Evolutionary conservation across 1,139 yeast genomes (phyloP), one percentile per base, ranked within the genome.

Genomic region (Suhomyces bolitotheri): DNA sequence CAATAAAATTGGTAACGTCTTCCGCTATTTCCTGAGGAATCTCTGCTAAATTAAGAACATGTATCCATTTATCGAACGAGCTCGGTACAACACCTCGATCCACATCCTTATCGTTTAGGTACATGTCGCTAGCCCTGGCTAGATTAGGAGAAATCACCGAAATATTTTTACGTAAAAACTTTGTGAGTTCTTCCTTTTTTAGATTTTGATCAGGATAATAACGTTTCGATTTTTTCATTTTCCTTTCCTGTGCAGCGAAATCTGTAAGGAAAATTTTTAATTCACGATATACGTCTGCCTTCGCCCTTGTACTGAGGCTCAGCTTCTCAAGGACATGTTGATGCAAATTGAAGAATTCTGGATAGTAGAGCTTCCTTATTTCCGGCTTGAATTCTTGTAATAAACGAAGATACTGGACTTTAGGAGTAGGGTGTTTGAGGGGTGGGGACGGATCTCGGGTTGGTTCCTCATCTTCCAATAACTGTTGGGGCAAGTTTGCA

Each of bases 1-100:
- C 62, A 7, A 70, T 50, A 48, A 67, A 71, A 46, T 71, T 71
- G 15, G 53, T 47, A 21, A 60, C 56, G 40, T 59, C 47, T 26
- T 65, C 57, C 4, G 51, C 64, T 5, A 67, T 38, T 10, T 37
- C 35, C 4, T 33, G 36, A 3, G 66, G 60, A 4, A 66, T 29
- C 3, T 51, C 27, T 22, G 40, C 34, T 7, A 39, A 36, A 30
- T 61, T 60, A 31, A 53, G 41, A 7, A 68, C 39, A 3, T 46
- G 30, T 16, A 58, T 40, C 75, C 75, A 69, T 36, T 55, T 56
- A 6, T 53, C 56, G 43, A 57, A 64, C 9, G 21, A n/a, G 30
- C n/a, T 6, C 16, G 25, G 11, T n/a, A 10, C 26, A 16, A 21
- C 12, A 7, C 10, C 19, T 5, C 10, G 25, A 4, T 4, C 15